Evolutionary conservation across 306 rosid species (phyloP).

Genomic region (Amphicarpaea edgeworthii): DNA sequence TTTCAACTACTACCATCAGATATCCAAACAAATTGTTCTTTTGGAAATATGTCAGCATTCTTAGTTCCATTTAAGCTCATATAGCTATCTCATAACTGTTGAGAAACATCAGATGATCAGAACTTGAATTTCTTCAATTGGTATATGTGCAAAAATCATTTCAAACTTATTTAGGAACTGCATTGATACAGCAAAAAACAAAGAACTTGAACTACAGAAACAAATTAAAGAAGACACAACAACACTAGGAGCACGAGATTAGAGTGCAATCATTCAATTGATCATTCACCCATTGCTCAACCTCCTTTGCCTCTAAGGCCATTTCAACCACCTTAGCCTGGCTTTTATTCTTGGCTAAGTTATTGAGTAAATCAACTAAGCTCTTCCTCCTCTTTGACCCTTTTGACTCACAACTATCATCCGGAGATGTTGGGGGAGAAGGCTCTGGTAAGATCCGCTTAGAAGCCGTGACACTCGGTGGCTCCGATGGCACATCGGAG

Average conservation of each 20-base stretch:
- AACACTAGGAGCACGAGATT: background rate
- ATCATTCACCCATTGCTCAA: conserved; percentile 29
- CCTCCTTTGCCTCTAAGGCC: background rate
- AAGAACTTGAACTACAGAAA: conserved; percentile 2
- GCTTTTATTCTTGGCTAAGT: conserved; percentile 34
- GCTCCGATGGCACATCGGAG: background rate
- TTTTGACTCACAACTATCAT: conserved; percentile 9
- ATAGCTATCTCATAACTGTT: background rate
- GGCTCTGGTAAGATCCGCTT: conserved; percentile 1
- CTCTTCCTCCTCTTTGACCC: conserved; percentile 32
- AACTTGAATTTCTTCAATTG: conserved; percentile 17
- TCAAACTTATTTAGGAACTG: background rate
- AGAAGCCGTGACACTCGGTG: background rate
- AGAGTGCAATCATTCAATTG: background rate
- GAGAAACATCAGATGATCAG: conserved; percentile 11
- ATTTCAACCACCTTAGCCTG: conserved; percentile 17
- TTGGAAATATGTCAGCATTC: conserved; percentile 11
- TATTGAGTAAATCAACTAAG: conserved; percentile 31
- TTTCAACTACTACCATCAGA: background rate
- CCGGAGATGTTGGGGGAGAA: background rate
- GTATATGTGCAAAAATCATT: conserved; percentile 38
- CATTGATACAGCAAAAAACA: conserved; percentile 32
- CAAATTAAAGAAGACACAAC: background rate
- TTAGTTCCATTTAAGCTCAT: background rate
- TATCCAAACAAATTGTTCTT: background rate